These are phyloP conservation scores for Boletus insuetus DNA, from an alignment of 768 basidiomycete species.

Conservation along the genomic window DNA sequence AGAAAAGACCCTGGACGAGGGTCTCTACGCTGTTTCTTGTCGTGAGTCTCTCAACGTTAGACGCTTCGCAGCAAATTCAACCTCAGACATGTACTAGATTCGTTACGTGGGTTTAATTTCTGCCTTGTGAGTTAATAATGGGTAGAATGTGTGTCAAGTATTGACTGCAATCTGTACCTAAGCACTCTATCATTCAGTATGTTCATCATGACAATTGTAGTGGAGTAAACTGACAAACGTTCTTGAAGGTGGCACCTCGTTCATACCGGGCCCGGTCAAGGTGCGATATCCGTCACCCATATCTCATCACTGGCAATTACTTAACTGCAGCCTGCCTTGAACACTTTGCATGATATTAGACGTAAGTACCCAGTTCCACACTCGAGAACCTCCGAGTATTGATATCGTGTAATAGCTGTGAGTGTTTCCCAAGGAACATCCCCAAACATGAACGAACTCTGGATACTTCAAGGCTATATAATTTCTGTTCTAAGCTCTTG, in stretches of 20 bases:
- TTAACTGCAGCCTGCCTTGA: neutral
- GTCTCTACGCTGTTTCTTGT: neutral
- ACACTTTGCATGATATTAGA: neutral
- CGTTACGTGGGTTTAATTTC: conserved; percentile 1
- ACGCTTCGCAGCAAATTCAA: neutral
- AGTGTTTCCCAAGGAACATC: neutral
- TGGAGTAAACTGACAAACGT: neutral
- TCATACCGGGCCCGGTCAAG: neutral
- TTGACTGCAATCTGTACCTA: neutral
- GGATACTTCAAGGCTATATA: neutral
- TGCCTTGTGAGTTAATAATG: neutral
- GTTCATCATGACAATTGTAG: neutral
- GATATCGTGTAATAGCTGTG: too few relatives aligned
- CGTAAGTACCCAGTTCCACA: neutral
- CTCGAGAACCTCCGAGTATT: neutral
- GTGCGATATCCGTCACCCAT: neutral
- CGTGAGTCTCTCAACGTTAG: too few relatives aligned
- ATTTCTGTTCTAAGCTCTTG: neutral
- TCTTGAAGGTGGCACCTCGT: neutral
- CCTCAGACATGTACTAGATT: neutral
- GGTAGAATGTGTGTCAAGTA: neutral
- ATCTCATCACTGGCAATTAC: too few relatives aligned
- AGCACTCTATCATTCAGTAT: neutral
- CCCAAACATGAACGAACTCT: too few relatives aligned
- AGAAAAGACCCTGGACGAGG: neutral